Evolutionary conservation across 2,329 filamentous ascomycete genomes (phyloP), one percentile per base, ranked within the genome.

Genomic region (Aschersonia sp.): DNA sequence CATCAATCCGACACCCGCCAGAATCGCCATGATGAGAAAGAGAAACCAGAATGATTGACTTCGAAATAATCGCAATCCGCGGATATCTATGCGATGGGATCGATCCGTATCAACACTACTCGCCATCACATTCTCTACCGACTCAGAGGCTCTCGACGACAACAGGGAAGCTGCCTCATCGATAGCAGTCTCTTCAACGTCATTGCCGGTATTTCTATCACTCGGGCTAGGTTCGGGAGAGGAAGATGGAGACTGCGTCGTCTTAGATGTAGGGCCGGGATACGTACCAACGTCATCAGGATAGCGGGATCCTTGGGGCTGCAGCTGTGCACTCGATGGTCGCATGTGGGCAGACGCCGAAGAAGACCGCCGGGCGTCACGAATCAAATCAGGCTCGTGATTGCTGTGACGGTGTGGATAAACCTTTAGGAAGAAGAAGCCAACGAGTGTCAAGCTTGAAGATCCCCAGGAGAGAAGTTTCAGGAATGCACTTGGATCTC

Each of bases 1-100:
- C 92, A 98, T 98, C 54, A 98, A 69, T 9, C 92, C 92, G 56
- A 96, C 85, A 46, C 92, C 92, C 5, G 88, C 87, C 52, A 97
- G 71, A n/a, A 96, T 76, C 40, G 83, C 88, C 76, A 98, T 86
- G 55, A 95, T 80, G 49, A 76, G 65, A 63, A 94, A 97, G 31
- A 94, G 68, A 58, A 94, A 85, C 88, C 89, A 97, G 64, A 97
- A 98, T 54, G 94, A 84, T 44, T 81, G 58, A 51, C 76, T 79
- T 47, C 70, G 71, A 33, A 95, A 67, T 60, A 98, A 73, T 12
- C 76, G 74, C 59, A 87, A 70, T 53, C 92, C 92, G 61, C 90
- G 86, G 60, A 97, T 84, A 79, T 97, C 92, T 87, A 85, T 66
- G 73, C 81, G 81, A 67, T 83, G 83, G 72, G 81, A 83, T 71